These are phyloP conservation scores for Aspergillus saccharolyticus DNA, from an alignment of 495 filamentous ascomycete genomes.

Conservation along the genomic window DNA sequence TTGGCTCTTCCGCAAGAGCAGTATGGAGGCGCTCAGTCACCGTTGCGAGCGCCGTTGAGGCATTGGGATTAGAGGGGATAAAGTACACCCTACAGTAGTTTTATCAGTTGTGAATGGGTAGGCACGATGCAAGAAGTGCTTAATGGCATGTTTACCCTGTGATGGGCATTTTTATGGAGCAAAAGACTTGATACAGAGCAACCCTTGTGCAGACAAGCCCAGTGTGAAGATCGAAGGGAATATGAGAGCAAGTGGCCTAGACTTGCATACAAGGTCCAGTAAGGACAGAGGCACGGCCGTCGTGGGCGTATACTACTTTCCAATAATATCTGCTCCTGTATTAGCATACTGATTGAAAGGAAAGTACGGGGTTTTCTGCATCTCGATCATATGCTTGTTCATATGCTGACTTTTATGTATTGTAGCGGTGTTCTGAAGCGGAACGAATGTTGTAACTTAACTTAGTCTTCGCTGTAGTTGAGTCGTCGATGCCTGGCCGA, in stretches of 20 bases:
- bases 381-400: neutral
- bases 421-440: neutral
- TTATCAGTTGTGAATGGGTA: neutral
- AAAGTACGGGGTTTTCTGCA: neutral
- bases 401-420: neutral
- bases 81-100: conserved; percentile 38
- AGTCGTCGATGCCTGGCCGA: neutral
- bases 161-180: conserved; percentile 25
- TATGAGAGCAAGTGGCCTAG: neutral
- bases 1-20: conserved; percentile 33
- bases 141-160: conserved; percentile 24
- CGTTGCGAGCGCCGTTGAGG: conserved; percentile 30
- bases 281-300: neutral
- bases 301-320: neutral
- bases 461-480: too few species aligned
- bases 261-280: neutral
- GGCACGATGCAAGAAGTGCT: neutral
- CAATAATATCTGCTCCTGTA: neutral
- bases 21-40: conserved; percentile 41
- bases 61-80: conserved; percentile 42
- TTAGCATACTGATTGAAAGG: neutral
- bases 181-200: too few species aligned
- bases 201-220: too few species aligned
- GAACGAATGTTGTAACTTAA: neutral
- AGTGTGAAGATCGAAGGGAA: too few species aligned